A percentile compares a stretch with the other conserved stretches of the same genome.
phyloP scores from a whole-genome alignment of 192 early-diverging fungal species.

The Backusella macrospora region DNA sequence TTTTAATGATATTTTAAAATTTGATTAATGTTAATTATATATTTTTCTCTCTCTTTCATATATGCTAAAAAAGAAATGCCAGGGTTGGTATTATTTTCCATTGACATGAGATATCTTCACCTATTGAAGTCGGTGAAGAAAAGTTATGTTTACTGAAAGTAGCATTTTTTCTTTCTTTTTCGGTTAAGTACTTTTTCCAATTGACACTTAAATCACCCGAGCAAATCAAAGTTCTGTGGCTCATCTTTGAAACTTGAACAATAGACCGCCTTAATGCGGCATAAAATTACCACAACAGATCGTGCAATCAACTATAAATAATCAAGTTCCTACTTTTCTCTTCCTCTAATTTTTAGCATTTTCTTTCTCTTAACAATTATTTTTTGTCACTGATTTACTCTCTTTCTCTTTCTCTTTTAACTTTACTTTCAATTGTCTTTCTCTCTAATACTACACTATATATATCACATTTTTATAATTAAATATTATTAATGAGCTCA shows the following conservation, averaged over 20 bases:
- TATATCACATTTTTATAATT: not conserved
- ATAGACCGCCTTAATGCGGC: not conserved
- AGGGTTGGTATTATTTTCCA: not conserved
- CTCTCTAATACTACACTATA: not conserved
- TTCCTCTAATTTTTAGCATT: not conserved
- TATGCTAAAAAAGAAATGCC: not conserved
- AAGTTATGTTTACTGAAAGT: no score
- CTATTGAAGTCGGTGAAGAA: not conserved
- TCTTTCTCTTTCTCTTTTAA: not conserved
- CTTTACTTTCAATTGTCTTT: not conserved
- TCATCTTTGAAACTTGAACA: conserved; percentile 21
- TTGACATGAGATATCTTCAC: not conserved
- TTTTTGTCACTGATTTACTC: not conserved
- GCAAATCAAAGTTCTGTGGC: conserved; percentile 1
- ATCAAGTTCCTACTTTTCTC: not conserved
- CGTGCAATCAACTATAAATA: conserved; percentile 15
- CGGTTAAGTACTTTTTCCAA: conserved; percentile 2
- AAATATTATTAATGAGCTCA: conserved; percentile 8
- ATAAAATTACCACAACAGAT: conserved; percentile 12
- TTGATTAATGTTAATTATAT: not conserved
- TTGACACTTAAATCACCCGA: not conserved
- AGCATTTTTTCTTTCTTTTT: not conserved
- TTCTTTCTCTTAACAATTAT: not conserved
- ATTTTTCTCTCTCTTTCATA: not conserved
- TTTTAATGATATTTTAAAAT: not conserved